Base-by-base conservation (phyloP, 2,329 filamentous ascomycete species). In the Tolypocladium nubicola region DNA sequence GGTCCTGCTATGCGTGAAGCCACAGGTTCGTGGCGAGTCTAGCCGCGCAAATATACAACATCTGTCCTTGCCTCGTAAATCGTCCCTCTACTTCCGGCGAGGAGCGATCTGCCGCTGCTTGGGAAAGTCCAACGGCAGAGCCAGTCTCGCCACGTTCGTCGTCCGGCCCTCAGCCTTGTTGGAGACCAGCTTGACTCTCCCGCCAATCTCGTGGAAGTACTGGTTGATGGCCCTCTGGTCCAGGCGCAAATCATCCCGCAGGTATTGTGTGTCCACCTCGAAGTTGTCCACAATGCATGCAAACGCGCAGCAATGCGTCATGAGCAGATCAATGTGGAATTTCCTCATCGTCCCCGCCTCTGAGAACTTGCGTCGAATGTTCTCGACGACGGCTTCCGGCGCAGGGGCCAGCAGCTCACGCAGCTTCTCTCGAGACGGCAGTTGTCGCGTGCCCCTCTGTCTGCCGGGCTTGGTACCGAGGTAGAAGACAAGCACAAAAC, bases 51-150 rank as follows among this genome's bases (percentile, higher is more conserved):
- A 35, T 37, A 19, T 35, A 35, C 30, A 33, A 16, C 41, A 10
- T 21, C 53, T 23, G 30, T 52, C 53, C 41, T 30, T 38, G 5
- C 41, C n/a, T 30, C 41, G 10, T 26, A 14, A 38, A 4, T 35
- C 19, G 6, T 19, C 40, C 2, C 21, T 21, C 40, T 60, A 61
- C 55, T 60, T 57, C 33, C 58, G 65, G 54, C 9, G 67, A 78
- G 26, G 79, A 35, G 57, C 59, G 21, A 72, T 69, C 30, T 68
- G 65, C 55, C 70, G 67, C 64, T 73, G 71, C 75, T 87, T 91
- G 1, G 93, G 94, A 69, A 97, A 97, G 59, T 86, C 80, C 52
- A 97, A 75, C 3, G 94, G 94, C 61, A 97, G 71, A 64, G 80
- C 83, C 65, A 97, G 75, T 63, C 84, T 84, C 14, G 88, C 91